Evolutionary conservation across 2,329 filamentous ascomycete genomes (phyloP).

Genomic region (Aspergillus pseudoterreus): DNA sequence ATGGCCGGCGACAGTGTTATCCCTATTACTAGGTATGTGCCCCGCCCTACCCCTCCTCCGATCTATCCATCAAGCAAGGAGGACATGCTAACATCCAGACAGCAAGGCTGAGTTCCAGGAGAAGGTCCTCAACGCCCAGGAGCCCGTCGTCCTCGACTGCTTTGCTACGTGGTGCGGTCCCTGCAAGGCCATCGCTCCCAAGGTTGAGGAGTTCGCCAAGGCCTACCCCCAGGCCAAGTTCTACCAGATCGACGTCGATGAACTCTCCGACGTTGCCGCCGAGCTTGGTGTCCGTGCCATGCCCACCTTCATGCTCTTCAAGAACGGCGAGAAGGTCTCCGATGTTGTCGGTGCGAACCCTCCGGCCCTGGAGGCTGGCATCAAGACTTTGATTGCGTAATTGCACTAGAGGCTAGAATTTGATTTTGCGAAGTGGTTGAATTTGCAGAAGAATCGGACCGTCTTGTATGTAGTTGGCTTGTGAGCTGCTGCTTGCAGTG

Average conservation of each 20-base stretch:
- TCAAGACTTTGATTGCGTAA: conserved; percentile 22
- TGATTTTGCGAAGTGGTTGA: too few relatives aligned
- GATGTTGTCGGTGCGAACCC: conserved; percentile 81
- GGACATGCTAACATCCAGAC: conserved; percentile 1
- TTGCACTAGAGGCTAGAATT: not conserved
- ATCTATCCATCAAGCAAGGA: not conserved
- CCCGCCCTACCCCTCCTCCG: not conserved
- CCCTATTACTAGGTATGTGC: conserved; percentile 25
- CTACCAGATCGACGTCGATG: conserved; percentile 88
- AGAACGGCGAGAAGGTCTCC: conserved; percentile 67
- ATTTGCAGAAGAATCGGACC: not conserved
- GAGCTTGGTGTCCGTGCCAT: conserved; percentile 82
- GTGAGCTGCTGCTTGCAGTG: not conserved
- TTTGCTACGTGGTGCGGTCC: conserved; percentile 91
- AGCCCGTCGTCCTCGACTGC: conserved; percentile 74
- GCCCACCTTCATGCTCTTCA: conserved; percentile 87
- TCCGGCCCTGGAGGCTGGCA: conserved; percentile 53
- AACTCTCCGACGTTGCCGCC: conserved; percentile 68
- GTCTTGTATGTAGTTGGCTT: not conserved
- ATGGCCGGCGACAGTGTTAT: conserved; percentile 24
- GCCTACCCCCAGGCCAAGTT: conserved; percentile 64
- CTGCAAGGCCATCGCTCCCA: conserved; percentile 84
- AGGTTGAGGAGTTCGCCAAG: conserved; percentile 62
- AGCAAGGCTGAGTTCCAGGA: conserved; percentile 60
- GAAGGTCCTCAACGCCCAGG: conserved; percentile 47